Evolutionary conservation across 1,139 yeast genomes (phyloP).

Genomic region (Taphrina wiesneri): DNA sequence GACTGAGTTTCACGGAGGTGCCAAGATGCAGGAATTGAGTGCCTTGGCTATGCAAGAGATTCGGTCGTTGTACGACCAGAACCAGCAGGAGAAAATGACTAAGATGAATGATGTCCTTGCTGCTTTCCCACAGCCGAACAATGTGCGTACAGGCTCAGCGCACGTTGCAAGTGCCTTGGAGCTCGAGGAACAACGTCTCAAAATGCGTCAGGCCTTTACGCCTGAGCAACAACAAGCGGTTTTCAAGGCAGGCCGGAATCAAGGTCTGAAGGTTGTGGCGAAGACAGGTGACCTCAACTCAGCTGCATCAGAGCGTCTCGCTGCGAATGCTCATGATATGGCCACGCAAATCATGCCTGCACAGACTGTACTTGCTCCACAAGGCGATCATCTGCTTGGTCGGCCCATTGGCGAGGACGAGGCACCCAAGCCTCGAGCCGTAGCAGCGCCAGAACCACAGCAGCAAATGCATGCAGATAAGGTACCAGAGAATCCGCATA

Average conservation of each 20-base stretch:
- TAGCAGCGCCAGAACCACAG: neutral
- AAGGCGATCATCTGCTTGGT: constrained; percentile 13
- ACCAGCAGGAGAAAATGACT: constrained; percentile 25
- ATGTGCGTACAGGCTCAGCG: neutral
- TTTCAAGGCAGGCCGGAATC: constrained; percentile 31
- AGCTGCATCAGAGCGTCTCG: neutral
- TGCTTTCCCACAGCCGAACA: constrained; percentile 12
- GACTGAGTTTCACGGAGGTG: constrained; percentile 30
- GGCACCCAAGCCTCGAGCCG: neutral
- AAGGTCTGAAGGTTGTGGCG: constrained; percentile 31
- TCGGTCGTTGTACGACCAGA: constrained; percentile 24
- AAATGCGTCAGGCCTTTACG: constrained; percentile 22
- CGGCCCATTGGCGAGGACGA: constrained; percentile 16
- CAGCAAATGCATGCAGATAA: neutral
- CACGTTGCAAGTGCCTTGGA: constrained; percentile 24
- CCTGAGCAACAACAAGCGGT: constrained; percentile 35
- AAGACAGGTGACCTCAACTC: constrained; percentile 19
- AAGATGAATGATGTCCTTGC: constrained; percentile 25
- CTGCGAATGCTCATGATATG: neutral
- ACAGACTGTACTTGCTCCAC: neutral
- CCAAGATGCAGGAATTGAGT: constrained; percentile 37
- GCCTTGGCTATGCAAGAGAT: constrained; percentile 35
- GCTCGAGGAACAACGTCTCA: constrained; percentile 26
- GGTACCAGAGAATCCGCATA: neutral
- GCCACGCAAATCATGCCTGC: neutral